Conservation (phyloP, 2,329 filamentous ascomycete genomes). For the Cercospora sojina region DNA sequence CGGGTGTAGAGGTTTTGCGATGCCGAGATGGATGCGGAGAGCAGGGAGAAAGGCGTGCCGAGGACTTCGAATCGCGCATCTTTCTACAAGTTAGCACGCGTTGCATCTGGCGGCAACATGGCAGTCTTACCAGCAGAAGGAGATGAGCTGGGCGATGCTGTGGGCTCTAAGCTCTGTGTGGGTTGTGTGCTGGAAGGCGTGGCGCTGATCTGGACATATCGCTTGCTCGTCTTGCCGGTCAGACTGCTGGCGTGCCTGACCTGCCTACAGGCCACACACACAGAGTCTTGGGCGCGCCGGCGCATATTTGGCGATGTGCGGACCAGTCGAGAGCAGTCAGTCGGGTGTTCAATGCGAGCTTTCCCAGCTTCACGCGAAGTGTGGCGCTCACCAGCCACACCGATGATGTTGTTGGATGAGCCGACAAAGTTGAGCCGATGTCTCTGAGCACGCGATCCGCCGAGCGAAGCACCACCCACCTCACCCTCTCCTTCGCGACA, state of each 20-base stretch:
- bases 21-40: conserved; percentile 88
- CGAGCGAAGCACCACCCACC: neutral
- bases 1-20: conserved; percentile 93
- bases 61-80: conserved; percentile 95
- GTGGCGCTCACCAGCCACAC: conserved; percentile 6
- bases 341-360: neutral
- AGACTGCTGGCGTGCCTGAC: conserved; percentile 16
- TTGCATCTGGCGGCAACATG: neutral
- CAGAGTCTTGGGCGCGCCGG: conserved; percentile 31
- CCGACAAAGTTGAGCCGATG: neutral
- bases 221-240: conserved; percentile 24
- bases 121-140: conserved; percentile 23
- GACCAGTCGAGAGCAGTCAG: neutral
- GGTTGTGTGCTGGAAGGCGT: conserved; percentile 45
- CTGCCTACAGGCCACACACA: conserved; percentile 32
- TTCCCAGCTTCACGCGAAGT: conserved; percentile 4
- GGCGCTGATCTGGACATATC: conserved; percentile 49
- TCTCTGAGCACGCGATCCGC: conserved; percentile 16
- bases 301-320: conserved; percentile 30
- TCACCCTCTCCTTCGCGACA: neutral
- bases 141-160: conserved; percentile 22
- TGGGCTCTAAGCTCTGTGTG: conserved; percentile 38
- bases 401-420: neutral
- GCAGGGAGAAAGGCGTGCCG: conserved; percentile 85
- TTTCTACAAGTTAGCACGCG: conserved; percentile 40